phyloP scores from a whole-genome alignment of 768 basidiomycete species.

The Collybiopsis confluens region DNA sequence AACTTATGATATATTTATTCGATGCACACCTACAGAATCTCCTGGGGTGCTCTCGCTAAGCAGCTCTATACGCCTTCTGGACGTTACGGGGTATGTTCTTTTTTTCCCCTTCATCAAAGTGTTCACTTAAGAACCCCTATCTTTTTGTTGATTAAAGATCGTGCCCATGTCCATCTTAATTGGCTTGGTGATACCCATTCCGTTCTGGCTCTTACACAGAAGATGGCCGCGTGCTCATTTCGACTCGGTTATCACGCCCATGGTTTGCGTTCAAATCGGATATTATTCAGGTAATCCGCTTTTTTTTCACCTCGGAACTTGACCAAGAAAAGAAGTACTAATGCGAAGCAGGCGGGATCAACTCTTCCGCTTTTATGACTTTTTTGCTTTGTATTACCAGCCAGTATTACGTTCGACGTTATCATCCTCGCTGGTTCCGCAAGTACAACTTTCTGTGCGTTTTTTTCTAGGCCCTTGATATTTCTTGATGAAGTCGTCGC shows the following conservation, averaged over 20 bases:
- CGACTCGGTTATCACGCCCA: conserved; percentile 23
- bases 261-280: conserved; percentile 21
- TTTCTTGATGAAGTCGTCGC: no score
- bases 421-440: conserved; percentile 26
- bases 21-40: conserved; percentile 19
- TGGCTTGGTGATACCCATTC: conserved; percentile 32
- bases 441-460: conserved; percentile 27
- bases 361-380: conserved; percentile 16
- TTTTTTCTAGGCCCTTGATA: neutral
- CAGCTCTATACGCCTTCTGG: conserved; percentile 26
- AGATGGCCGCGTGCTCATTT: conserved; percentile 27
- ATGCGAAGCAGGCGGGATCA: conserved; percentile 20
- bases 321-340: no score
- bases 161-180: conserved; percentile 23
- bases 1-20: no score
- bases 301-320: neutral
- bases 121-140: neutral
- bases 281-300: neutral
- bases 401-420: conserved; percentile 32
- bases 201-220: conserved; percentile 35
- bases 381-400: conserved; percentile 23
- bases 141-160: no score
- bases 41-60: conserved; percentile 34
- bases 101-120: neutral
- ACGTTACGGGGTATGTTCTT: conserved; percentile 17